phyloP scores from a whole-genome alignment of 2,329 filamentous ascomycete species.

The Xylaria sp. region DNA sequence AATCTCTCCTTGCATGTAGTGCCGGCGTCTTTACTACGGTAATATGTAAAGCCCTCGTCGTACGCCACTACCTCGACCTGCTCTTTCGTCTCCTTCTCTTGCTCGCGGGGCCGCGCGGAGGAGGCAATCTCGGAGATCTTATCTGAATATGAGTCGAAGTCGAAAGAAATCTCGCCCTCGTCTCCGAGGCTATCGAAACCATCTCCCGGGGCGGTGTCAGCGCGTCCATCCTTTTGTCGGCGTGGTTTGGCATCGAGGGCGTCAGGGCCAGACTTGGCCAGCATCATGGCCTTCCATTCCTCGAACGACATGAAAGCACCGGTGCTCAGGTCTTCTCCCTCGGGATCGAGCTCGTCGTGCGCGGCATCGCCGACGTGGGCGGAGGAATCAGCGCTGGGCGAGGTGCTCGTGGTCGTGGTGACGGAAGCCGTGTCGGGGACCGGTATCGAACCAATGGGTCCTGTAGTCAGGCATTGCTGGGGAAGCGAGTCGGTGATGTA shows the following conservation, averaged over 20 bases:
- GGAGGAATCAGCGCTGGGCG: conserved; percentile 38
- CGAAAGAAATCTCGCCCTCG: conserved; percentile 80
- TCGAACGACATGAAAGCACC: conserved; percentile 93
- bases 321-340: conserved; percentile 67
- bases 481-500: conserved; percentile 83
- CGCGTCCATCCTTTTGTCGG: conserved; percentile 63
- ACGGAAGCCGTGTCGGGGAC: conserved; percentile 39
- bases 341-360: conserved; percentile 69
- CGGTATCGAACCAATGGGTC: conserved; percentile 53
- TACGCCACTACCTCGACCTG: conserved; percentile 58
- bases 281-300: conserved; percentile 96
- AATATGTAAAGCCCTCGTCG: conserved; percentile 63
- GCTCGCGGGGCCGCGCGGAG: conserved; percentile 43
- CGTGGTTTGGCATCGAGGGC: conserved; percentile 73
- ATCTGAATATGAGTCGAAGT: conserved; percentile 64
- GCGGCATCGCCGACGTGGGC: conserved; percentile 36
- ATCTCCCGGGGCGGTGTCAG: conserved; percentile 65
- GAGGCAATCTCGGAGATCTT: conserved; percentile 58
- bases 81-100: conserved; percentile 47
- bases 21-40: conserved; percentile 89
- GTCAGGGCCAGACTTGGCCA: conserved; percentile 84
- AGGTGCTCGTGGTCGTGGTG: conserved; percentile 43
- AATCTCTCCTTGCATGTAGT: conserved; percentile 98
- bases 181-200: conserved; percentile 85
- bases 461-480: conserved; percentile 78